Evolutionary conservation across 2,329 filamentous ascomycete species (phyloP), one percentile per base, ranked within the genome.

Genomic region (Bipolaris victoriae): DNA sequence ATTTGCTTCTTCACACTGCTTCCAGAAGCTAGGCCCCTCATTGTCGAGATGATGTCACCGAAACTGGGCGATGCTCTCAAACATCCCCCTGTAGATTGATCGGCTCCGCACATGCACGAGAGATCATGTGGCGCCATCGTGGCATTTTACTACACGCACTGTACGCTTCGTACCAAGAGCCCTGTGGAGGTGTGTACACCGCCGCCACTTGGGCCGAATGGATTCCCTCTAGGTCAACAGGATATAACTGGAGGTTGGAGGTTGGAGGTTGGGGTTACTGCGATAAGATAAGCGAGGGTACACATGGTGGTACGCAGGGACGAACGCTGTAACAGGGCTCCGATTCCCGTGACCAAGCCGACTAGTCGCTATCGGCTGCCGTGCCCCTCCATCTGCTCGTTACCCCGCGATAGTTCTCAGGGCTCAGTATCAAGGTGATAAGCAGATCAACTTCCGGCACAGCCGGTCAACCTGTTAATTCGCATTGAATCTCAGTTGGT

Each of bases 1-100:
- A 49, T 69, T 3, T 57, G 58, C 40, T 60, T 63, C 35, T 63
- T 54, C 44, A 57, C 64, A 58, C 69, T 10, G 29, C 10, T 7
- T 24, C 40, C 13, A 44, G 54, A 43, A 57, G 49, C 20, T 26
- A 16, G 1, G 16, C 9, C 36, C 18, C 29, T 7, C 7, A 2
- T 6, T 15, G 10, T 29, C 29, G n/a, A 2, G 11, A 37, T 62
- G 55, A 62, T 57, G 51, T 64, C 53, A 57, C 11, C 22, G 5
- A 57, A 67, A 61, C 55, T 65, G 48, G 45, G 57, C 24, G 6
- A 15, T 9, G 22, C 40, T 26, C 20, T n/a, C 20, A 10, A 7
- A 18, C 20, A 43, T n/a, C 13, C 22, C 6, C 22, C 4, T 31
- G 29, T 31, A 31, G 3, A 10, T 31, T 22, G 36, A 24, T 5